Evolutionary conservation across 2,329 filamentous ascomycete species (phyloP).

Genomic region (Talaromyces rugulosus): DNA sequence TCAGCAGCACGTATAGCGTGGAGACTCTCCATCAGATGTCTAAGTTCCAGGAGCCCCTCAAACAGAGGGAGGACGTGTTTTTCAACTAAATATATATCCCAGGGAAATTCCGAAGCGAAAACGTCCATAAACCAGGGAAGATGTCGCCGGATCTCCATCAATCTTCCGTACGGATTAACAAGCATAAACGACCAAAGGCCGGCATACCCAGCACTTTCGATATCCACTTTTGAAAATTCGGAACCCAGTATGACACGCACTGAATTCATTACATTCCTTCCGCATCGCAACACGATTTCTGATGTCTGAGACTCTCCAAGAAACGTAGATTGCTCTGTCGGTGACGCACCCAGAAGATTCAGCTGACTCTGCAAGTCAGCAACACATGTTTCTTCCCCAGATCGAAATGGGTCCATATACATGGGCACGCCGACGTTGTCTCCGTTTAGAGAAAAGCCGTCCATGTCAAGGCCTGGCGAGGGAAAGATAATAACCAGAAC

Average conservation of each 20-base stretch:
- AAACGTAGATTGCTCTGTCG: constrained; percentile 44
- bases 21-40: constrained; percentile 50
- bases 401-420: constrained; percentile 79
- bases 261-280: constrained; percentile 75
- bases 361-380: constrained; percentile 58
- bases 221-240: constrained; percentile 43
- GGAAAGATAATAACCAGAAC: constrained; percentile 75
- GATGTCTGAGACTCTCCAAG: constrained; percentile 61
- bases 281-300: constrained; percentile 69
- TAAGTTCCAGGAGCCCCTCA: constrained; percentile 48
- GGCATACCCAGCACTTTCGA: constrained; percentile 63
- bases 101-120: constrained; percentile 62
- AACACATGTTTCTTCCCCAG: constrained; percentile 61
- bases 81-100: constrained; percentile 68
- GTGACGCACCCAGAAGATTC: constrained; percentile 46
- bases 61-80: constrained; percentile 64
- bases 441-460: constrained; percentile 39
- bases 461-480: constrained; percentile 56
- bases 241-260: constrained; percentile 48
- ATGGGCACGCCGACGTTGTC: constrained; percentile 50
- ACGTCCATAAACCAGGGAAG: constrained; percentile 62
- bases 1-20: constrained; percentile 55
- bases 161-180: constrained; percentile 39
- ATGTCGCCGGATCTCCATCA: constrained; percentile 55
- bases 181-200: constrained; percentile 67